Conservation (phyloP, 2,329 filamentous ascomycete genomes). For the Exophiala mesophila region DNA sequence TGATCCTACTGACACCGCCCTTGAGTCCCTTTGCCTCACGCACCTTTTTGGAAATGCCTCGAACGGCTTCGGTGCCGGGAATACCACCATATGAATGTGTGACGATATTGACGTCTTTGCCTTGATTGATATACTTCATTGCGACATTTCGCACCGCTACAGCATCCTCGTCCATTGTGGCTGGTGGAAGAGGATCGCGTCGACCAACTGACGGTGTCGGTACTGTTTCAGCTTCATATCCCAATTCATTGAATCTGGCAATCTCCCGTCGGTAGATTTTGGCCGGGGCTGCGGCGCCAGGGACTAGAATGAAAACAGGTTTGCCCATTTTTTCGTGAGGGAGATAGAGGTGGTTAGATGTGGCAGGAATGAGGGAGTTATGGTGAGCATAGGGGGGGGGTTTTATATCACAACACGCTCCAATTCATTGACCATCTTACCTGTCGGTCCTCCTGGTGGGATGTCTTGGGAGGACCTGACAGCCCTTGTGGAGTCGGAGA, state of each 20-base stretch:
- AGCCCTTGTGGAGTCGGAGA: too few species aligned
- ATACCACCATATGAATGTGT: slow-evolving; percentile 30
- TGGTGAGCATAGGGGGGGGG: too few species aligned
- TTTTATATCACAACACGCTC: too few species aligned
- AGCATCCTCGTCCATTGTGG: not conserved
- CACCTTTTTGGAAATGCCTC: slow-evolving; percentile 15
- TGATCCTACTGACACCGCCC: slow-evolving; percentile 24
- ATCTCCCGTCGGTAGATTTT: not conserved
- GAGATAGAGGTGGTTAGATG: too few species aligned
- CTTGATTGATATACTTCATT: slow-evolving; percentile 4
- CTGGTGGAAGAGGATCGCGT: not conserved
- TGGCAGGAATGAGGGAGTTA: too few species aligned
- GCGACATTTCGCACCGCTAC: not conserved
- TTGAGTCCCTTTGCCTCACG: slow-evolving; percentile 8
- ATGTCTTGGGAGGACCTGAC: too few species aligned
- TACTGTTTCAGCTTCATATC: not conserved
- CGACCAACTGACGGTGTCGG: not conserved
- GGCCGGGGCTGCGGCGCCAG: not conserved
- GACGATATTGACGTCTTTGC: slow-evolving; percentile 22
- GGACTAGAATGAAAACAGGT: slow-evolving; percentile 1
- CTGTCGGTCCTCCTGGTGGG: too few species aligned
- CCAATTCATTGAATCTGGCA: not conserved
- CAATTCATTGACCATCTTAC: too few species aligned
- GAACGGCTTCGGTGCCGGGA: slow-evolving; percentile 24
- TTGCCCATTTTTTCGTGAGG: too few species aligned